Conservation (phyloP, 2,329 filamentous ascomycete genomes). For the Verticillium longisporum region DNA sequence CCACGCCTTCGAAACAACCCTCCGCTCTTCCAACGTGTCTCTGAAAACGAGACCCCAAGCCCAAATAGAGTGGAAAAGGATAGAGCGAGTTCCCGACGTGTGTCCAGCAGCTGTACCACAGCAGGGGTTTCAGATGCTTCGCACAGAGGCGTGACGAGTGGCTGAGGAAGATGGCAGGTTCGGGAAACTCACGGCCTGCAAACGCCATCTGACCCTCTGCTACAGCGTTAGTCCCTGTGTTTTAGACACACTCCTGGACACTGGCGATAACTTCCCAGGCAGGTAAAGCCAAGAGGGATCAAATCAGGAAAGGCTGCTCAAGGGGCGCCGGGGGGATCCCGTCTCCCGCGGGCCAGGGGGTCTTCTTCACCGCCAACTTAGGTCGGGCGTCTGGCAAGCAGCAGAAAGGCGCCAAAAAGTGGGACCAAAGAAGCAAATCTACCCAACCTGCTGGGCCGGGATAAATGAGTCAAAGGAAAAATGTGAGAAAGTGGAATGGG, state of each 20-base stretch:
- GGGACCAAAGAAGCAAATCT: constrained; percentile 11
- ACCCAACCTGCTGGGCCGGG: constrained; percentile 12
- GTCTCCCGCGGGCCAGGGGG: background rate
- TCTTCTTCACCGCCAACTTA: constrained; percentile 15
- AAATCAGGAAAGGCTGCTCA: constrained; percentile 7
- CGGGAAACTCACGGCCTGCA: constrained; percentile 4
- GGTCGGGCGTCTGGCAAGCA: constrained; percentile 10
- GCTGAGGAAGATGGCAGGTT: background rate
- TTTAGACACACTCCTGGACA: background rate
- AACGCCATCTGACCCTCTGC: background rate
- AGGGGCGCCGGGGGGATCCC: constrained; percentile 7
- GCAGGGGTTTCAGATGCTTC: constrained; percentile 11
- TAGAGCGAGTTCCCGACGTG: background rate
- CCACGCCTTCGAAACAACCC: background rate
- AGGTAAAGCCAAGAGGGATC: constrained; percentile 5
- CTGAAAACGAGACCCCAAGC: background rate
- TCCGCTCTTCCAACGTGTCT: background rate
- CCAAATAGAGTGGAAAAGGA: background rate
- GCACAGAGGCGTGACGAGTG: constrained; percentile 5
- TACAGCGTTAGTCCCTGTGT: background rate
- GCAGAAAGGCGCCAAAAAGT: constrained; percentile 6
- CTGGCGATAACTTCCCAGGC: constrained; percentile 3
- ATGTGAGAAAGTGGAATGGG: background rate
- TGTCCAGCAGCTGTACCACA: constrained; percentile 1
- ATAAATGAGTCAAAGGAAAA: constrained; percentile 9